These are phyloP conservation scores for Kazachstania bromeliacearum DNA, from an alignment of 805 yeast species.

Conservation along the genomic window DNA sequence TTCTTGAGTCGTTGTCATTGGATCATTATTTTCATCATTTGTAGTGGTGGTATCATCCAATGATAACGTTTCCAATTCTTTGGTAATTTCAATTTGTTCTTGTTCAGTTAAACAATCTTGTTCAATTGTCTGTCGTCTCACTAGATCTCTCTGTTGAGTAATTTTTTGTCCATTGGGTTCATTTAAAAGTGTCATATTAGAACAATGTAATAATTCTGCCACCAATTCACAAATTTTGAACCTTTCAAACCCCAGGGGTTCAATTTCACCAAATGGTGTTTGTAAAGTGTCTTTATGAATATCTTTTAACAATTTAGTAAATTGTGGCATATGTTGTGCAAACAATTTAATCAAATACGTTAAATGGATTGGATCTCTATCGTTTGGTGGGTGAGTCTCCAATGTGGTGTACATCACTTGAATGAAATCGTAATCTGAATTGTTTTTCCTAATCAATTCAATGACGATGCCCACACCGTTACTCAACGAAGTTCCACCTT, in stretches of 20 bases:
- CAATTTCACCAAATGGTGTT: constrained; percentile 44
- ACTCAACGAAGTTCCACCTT: constrained; percentile 77
- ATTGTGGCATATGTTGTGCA: constrained; percentile 60
- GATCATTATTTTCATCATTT: constrained; percentile 6
- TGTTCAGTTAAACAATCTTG: constrained; percentile 8
- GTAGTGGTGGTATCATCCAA: not conserved
- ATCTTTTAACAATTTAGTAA: constrained; percentile 48
- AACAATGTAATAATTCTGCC: constrained; percentile 89
- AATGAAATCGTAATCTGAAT: constrained; percentile 85
- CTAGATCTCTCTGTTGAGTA: constrained; percentile 58
- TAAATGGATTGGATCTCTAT: constrained; percentile 83
- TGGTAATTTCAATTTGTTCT: constrained; percentile 1
- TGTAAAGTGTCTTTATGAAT: constrained; percentile 26
- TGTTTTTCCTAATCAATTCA: constrained; percentile 88
- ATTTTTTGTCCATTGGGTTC: constrained; percentile 63
- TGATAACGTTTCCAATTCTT: constrained; percentile 2
- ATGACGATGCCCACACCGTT: constrained; percentile 92
- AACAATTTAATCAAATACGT: constrained; percentile 77
- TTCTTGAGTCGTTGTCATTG: constrained; percentile 3
- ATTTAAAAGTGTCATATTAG: constrained; percentile 89
- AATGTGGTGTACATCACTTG: constrained; percentile 74
- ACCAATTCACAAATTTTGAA: constrained; percentile 86
- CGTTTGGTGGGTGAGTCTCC: constrained; percentile 84
- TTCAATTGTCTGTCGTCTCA: constrained; percentile 34
- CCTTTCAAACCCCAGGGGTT: constrained; percentile 84